phyloP scores from a whole-genome alignment of 768 basidiomycete genomes.

The Termitomyces sp. region DNA sequence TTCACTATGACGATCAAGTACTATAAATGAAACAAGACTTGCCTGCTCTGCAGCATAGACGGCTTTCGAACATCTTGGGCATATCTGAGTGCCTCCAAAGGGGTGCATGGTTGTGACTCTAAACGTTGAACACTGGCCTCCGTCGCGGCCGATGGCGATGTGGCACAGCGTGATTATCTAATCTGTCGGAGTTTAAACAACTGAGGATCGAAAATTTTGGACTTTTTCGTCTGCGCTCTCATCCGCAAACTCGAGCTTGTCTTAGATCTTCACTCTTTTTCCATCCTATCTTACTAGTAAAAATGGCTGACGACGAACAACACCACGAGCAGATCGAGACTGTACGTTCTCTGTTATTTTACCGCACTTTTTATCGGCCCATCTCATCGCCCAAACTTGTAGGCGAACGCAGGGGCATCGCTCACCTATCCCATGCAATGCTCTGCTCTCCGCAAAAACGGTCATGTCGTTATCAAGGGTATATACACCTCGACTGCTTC shows the following conservation, averaged over 20 bases:
- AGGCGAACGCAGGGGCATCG: conserved; percentile 77
- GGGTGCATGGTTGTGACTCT: conserved; percentile 53
- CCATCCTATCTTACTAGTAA: conserved; percentile 24
- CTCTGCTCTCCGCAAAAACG: conserved; percentile 91
- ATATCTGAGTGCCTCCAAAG: conserved; percentile 67
- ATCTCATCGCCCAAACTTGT: conserved; percentile 6
- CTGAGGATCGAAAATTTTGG: conserved; percentile 19
- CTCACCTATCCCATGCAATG: conserved; percentile 88
- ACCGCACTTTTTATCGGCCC: conserved; percentile 1
- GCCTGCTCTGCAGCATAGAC: conserved; percentile 93
- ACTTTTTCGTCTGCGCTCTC: conserved; percentile 18
- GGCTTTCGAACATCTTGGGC: conserved; percentile 69
- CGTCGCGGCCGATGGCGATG: no score
- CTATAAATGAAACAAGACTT: conserved; percentile 15
- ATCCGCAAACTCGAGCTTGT: conserved; percentile 17
- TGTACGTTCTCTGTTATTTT: conserved; percentile 35
- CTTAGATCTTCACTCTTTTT: conserved; percentile 24
- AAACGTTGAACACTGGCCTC: neutral
- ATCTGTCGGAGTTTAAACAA: conserved; percentile 21
- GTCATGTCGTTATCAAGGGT: conserved; percentile 96
- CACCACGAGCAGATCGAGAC: conserved; percentile 88
- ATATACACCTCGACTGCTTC: conserved; percentile 8
- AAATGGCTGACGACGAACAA: conserved; percentile 87
- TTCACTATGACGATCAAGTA: conserved; percentile 7
- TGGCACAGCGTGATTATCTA: conserved; percentile 16